Base-by-base conservation (phyloP, 108 stramenopile species). In the Nannochloropsis granulata region DNA sequence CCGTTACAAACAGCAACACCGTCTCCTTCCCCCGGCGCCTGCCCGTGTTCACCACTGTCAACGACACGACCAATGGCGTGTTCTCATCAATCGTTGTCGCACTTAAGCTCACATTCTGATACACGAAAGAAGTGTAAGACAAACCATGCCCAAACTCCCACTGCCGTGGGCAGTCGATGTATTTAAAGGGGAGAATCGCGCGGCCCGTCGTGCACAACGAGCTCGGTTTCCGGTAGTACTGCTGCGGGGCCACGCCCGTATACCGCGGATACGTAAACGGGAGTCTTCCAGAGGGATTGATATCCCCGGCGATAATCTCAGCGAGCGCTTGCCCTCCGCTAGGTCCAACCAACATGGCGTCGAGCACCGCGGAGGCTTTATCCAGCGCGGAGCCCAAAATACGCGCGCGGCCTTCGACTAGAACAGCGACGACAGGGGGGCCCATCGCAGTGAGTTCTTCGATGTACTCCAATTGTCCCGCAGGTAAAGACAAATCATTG, bases 401-500 rank as follows among this genome's bases (percentile, higher is more conserved):
- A 14, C 88, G 42, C 26, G 87, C 87, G 2, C 88, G 24, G 0
- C 88, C 88, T 82, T 88, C 81, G 25, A 89, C 85, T 16, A 89
- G 85, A 43, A 87, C 88, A 44, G 87, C 25, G 43, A 88, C 24
- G 12, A 89, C 79, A 5, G 88, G 88, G 10, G 88, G 43, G 21
- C 79, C n/a, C 23, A 82, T 78, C 21, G 81, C 84, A 13, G n/a
- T 71, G 56, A 71, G 56, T 19, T 21, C n/a, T 71, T 25, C 80
- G 8, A 95, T 91, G 12, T 93, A 87, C 13, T 86, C 92, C 42
- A 87, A 81, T 83, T 94, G 93, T 12, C 94, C 93, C 12, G 78
- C 23, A 0, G 94, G 94, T 23, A 95, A 87, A 14, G 82, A 42
- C 26, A 93, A 79, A 82, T 87, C 89, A 21, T 90, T 87, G 25